These are phyloP conservation scores for Metschnikowia gelsemii DNA, from an alignment of 805 yeast genomes.

Conservation along the genomic window DNA sequence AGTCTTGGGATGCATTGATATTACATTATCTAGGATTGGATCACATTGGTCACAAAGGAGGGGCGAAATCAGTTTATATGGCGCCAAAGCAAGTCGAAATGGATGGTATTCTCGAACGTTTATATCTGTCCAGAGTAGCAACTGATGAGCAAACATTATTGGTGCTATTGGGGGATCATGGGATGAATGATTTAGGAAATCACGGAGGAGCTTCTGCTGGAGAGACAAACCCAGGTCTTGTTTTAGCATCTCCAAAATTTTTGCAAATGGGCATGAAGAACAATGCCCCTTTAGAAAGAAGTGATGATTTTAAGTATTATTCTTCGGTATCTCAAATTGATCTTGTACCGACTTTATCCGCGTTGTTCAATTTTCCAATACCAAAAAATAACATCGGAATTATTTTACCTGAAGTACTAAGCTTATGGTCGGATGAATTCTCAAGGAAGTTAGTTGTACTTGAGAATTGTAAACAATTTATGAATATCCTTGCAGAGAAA, in stretches of 20 bases:
- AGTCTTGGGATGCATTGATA: slow-evolving; percentile 79
- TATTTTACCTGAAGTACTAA: slow-evolving; percentile 56
- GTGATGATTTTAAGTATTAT: slow-evolving; percentile 54
- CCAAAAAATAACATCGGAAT: slow-evolving; percentile 78
- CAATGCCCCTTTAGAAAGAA: slow-evolving; percentile 38
- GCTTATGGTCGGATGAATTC: slow-evolving; percentile 43
- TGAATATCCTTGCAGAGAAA: slow-evolving; percentile 46
- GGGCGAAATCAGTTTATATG: slow-evolving; percentile 82
- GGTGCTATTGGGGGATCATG: slow-evolving; percentile 88
- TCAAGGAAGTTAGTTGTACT: slow-evolving; percentile 38
- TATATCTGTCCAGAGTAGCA: slow-evolving; percentile 39
- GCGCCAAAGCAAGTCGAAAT: slow-evolving; percentile 78
- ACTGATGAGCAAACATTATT: slow-evolving; percentile 51
- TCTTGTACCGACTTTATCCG: slow-evolving; percentile 66
- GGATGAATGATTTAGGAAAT: slow-evolving; percentile 93
- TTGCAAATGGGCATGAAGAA: slow-evolving; percentile 19
- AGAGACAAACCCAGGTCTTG: slow-evolving; percentile 85
- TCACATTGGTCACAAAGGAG: slow-evolving; percentile 97
- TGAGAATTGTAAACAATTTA: slow-evolving; percentile 60
- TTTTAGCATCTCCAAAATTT: slow-evolving; percentile 65
- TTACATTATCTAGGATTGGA: slow-evolving; percentile 92
- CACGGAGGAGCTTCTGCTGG: slow-evolving; percentile 95
- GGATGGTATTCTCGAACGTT: slow-evolving; percentile 61
- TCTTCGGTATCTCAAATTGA: slow-evolving; percentile 62
- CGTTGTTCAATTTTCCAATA: slow-evolving; percentile 60